Percentiles rank a stretch among this genome's conserved stretches.
These are phyloP conservation scores for Euphorbia schlechtendalii DNA, from an alignment of 441 rosid genomes.

Conservation along the genomic window DNA sequence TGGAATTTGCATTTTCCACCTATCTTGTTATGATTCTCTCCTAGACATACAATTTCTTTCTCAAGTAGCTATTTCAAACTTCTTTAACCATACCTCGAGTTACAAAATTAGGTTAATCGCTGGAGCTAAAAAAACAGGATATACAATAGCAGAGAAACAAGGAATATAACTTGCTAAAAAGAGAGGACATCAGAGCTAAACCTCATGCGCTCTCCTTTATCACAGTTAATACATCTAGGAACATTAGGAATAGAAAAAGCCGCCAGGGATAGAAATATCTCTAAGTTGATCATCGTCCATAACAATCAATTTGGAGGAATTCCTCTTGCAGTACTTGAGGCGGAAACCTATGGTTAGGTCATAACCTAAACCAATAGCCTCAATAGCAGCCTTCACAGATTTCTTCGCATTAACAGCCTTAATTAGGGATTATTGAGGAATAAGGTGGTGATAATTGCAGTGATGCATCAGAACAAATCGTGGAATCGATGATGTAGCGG, in stretches of 20 bases:
- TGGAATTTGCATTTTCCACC: background rate
- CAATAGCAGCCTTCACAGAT: too few species aligned
- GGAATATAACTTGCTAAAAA: conserved; percentile 65
- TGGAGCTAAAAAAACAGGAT: background rate
- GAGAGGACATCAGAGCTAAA: conserved; percentile 77
- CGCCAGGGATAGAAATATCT: too few species aligned
- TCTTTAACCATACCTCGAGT: background rate
- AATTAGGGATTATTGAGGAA: background rate
- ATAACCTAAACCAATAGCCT: too few species aligned
- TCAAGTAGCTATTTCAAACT: too few species aligned
- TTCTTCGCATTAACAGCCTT: too few species aligned
- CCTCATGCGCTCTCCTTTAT: conserved; percentile 73
- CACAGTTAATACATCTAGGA: conserved; percentile 76
- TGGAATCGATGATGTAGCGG: background rate
- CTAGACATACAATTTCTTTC: too few species aligned
- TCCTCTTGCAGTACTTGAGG: too few species aligned
- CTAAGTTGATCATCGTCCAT: too few species aligned
- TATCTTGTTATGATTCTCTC: background rate
- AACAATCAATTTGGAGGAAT: too few species aligned
- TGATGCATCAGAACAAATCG: background rate
- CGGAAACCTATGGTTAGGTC: too few species aligned
- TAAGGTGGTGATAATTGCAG: background rate
- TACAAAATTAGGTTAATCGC: background rate
- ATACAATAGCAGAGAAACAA: background rate
- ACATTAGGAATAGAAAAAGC: too few species aligned